These are phyloP conservation scores for Vanrija sp. DNA, from an alignment of 1,284 basidiomycete species.

Conservation along the genomic window DNA sequence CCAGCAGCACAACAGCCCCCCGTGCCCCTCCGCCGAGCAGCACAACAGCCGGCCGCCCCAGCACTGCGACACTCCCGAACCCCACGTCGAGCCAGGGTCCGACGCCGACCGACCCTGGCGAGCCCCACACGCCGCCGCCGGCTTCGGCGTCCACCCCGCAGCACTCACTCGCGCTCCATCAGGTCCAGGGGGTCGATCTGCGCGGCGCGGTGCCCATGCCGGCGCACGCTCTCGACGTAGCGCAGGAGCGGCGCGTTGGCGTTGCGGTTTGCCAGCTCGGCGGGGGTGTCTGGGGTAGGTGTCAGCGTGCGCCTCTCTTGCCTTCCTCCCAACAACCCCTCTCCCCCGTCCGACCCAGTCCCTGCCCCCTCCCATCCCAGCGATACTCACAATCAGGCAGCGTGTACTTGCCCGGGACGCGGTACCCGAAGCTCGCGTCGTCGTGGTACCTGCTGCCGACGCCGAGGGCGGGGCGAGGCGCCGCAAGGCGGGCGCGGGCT, in stretches of 20 bases:
- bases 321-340: too few species aligned
- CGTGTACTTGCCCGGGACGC: slow-evolving; percentile 60
- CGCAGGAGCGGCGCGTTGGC: slow-evolving; percentile 72
- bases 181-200: slow-evolving; percentile 77
- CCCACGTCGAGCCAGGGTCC: too few species aligned
- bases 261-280: slow-evolving; percentile 68
- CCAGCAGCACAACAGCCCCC: too few species aligned
- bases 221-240: slow-evolving; percentile 77
- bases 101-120: too few species aligned
- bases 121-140: too few species aligned
- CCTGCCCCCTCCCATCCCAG: not conserved
- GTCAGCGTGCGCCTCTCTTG: too few species aligned
- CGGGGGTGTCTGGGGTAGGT: slow-evolving; percentile 58
- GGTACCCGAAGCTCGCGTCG: slow-evolving; percentile 70
- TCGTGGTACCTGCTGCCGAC: slow-evolving; percentile 63
- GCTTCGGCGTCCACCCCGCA: not conserved
- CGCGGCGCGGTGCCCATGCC: slow-evolving; percentile 47
- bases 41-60: not conserved
- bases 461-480: too few species aligned
- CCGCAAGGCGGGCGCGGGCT: too few species aligned
- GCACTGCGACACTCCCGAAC: too few species aligned
- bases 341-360: too few species aligned
- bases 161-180: slow-evolving; percentile 67
- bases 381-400: slow-evolving; percentile 69
- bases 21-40: not conserved